Evolutionary conservation across 2,329 filamentous ascomycete species (phyloP).

Genomic region (Aspergillus sp.): DNA sequence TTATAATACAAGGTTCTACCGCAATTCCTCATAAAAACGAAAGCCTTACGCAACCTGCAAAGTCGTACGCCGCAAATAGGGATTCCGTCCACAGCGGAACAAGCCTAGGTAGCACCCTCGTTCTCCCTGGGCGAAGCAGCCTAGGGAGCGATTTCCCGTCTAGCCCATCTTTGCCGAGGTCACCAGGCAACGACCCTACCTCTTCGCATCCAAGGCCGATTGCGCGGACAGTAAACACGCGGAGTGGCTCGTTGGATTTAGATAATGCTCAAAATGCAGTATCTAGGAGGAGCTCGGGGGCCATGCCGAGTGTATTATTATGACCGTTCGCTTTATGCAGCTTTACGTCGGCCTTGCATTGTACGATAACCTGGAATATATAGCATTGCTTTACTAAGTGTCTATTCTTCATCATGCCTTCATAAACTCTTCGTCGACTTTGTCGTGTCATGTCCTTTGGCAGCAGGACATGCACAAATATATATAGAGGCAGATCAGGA

Average conservation of each 20-base stretch:
- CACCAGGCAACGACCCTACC: slow-evolving; percentile 3
- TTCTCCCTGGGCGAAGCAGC: slow-evolving; percentile 28
- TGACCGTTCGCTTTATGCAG: neutral
- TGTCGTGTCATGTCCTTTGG: too few relatives aligned
- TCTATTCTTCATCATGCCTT: too few relatives aligned
- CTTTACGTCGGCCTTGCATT: too few relatives aligned
- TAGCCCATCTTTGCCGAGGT: slow-evolving; percentile 11
- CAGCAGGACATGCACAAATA: too few relatives aligned
- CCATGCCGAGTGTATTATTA: slow-evolving; percentile 2
- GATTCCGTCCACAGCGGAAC: slow-evolving; percentile 18
- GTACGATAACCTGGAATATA: too few relatives aligned
- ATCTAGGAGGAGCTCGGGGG: slow-evolving; percentile 12
- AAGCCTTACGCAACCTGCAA: neutral
- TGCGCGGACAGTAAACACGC: slow-evolving; percentile 20
- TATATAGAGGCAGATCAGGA: neutral
- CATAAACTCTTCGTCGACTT: too few relatives aligned
- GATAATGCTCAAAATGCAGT: slow-evolving; percentile 34
- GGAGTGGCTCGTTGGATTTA: slow-evolving; percentile 39
- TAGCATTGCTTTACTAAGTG: too few relatives aligned
- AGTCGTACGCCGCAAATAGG: neutral
- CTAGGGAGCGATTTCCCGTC: slow-evolving; percentile 16
- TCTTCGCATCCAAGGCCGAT: slow-evolving; percentile 1
- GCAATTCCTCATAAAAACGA: neutral
- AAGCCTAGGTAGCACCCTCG: slow-evolving; percentile 29
- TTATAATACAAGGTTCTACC: neutral